Percentiles rank a stretch among this genome's conserved stretches.
phyloP scores from a whole-genome alignment of 1,139 yeast species.

The Torulaspora pretoriensis region DNA sequence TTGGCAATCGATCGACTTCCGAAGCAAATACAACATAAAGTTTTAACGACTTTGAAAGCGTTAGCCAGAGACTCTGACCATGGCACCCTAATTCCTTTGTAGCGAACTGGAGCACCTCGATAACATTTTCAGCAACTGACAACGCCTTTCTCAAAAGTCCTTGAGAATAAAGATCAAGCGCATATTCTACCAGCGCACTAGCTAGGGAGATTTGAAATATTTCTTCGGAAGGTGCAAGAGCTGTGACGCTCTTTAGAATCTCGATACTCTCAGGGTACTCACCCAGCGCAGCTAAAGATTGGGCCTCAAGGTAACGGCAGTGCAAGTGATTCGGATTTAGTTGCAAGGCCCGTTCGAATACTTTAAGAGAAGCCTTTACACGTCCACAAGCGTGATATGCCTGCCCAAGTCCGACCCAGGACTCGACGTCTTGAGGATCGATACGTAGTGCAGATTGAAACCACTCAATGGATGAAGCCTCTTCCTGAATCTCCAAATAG shows the following conservation, averaged over 20 bases:
- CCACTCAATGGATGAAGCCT: slow-evolving; percentile 78
- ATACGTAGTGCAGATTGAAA: slow-evolving; percentile 81
- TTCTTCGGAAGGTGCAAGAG: slow-evolving; percentile 46
- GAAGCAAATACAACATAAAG: slow-evolving; percentile 47
- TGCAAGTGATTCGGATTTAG: slow-evolving; percentile 55
- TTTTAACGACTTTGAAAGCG: slow-evolving; percentile 45
- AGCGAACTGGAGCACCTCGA: slow-evolving; percentile 31
- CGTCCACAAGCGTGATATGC: slow-evolving; percentile 85
- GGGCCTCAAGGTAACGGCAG: slow-evolving; percentile 63
- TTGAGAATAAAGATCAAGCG: slow-evolving; percentile 48
- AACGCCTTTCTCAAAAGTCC: slow-evolving; percentile 70
- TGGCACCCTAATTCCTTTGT: slow-evolving; percentile 29
- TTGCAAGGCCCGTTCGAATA: slow-evolving; percentile 61
- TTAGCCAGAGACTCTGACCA: slow-evolving; percentile 52
- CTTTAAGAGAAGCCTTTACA: slow-evolving; percentile 79
- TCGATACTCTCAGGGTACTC: slow-evolving; percentile 47
- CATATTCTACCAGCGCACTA: slow-evolving; percentile 53
- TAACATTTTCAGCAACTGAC: slow-evolving; percentile 44
- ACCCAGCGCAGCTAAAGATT: slow-evolving; percentile 50
- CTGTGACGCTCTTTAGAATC: slow-evolving; percentile 44
- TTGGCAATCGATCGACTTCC: slow-evolving; percentile 43
- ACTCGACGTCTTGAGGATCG: slow-evolving; percentile 59
- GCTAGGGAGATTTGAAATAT: slow-evolving; percentile 56
- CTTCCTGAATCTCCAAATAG: slow-evolving; percentile 66
- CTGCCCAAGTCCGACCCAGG: slow-evolving; percentile 95